Evolutionary conservation across 2,329 filamentous ascomycete genomes (phyloP).

Genomic region (Ampelomyces quisqualis): DNA sequence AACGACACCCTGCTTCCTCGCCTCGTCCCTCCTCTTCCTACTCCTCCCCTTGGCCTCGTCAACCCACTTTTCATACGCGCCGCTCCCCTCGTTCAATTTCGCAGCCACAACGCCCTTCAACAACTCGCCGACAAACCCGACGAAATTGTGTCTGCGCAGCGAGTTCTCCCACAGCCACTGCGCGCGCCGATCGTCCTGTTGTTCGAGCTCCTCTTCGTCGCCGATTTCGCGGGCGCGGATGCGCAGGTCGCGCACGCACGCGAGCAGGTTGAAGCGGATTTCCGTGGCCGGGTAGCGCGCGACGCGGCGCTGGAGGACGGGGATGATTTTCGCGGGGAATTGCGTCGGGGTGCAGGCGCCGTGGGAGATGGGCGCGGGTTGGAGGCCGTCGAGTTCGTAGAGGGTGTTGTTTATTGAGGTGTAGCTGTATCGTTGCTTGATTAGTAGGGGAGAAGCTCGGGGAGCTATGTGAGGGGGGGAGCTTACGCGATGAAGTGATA

Average conservation of each 20-base stretch:
- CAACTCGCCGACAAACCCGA: constrained; percentile 89
- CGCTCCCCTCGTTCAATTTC: constrained; percentile 68
- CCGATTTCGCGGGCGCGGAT: constrained; percentile 76
- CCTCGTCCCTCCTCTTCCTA: constrained; percentile 51
- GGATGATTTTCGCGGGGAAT: constrained; percentile 79
- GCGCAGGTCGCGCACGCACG: constrained; percentile 83
- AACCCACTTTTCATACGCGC: constrained; percentile 71
- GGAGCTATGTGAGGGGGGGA: too few species aligned
- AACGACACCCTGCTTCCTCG: constrained; percentile 40
- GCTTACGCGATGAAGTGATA: constrained; percentile 87
- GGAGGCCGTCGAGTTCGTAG: constrained; percentile 94
- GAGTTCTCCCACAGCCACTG: constrained; percentile 97
- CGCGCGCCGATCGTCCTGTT: constrained; percentile 79
- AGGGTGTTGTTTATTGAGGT: constrained; percentile 74
- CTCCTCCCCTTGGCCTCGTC: constrained; percentile 64
- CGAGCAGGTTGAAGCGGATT: constrained; percentile 94
- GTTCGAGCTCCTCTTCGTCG: constrained; percentile 72
- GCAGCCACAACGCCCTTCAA: constrained; percentile 78
- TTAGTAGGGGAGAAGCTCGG: too few species aligned
- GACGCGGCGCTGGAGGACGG: constrained; percentile 83
- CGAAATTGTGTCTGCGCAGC: constrained; percentile 88
- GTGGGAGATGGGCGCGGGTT: constrained; percentile 88
- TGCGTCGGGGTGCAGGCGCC: constrained; percentile 68
- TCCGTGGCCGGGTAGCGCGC: constrained; percentile 81
- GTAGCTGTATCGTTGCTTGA: constrained; percentile 56